Evolutionary conservation across 1,284 basidiomycete genomes (phyloP).

Genomic region (Leccinum huronense): DNA sequence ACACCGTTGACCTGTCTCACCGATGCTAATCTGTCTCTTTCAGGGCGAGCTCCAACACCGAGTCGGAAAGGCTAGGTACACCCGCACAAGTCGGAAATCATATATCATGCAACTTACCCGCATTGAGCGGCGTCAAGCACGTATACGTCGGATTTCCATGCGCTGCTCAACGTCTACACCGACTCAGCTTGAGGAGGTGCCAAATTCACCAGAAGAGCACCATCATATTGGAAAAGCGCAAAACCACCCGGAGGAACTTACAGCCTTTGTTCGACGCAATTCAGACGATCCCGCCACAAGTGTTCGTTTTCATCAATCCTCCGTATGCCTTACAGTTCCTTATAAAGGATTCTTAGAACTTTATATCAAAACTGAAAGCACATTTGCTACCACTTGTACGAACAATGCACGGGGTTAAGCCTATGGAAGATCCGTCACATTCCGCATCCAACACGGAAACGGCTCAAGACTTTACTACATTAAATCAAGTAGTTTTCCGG

Average conservation of each 20-base stretch:
- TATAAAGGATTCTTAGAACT: neutral
- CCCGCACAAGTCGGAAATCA: neutral
- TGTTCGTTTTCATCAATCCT: neutral
- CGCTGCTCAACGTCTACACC: neutral
- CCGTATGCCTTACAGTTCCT: neutral
- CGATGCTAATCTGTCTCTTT: neutral
- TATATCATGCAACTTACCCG: neutral
- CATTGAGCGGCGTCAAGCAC: neutral
- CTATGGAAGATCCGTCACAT: neutral
- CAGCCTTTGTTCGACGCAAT: neutral
- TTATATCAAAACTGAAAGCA: neutral
- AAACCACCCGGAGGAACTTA: neutral
- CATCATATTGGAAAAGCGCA: neutral
- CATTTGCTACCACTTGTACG: neutral
- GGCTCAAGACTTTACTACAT: too few species aligned
- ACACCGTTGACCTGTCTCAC: neutral
- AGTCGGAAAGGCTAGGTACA: neutral
- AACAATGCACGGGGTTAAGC: neutral
- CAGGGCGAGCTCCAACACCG: neutral
- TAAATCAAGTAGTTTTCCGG: neutral
- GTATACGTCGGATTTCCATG: neutral
- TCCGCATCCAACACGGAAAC: neutral
- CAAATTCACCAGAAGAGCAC: neutral
- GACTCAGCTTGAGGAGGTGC: neutral
- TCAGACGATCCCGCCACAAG: neutral